These are phyloP conservation scores for Nectriaceae sp. DNA, from an alignment of 2,329 filamentous ascomycete genomes.

Conservation along the genomic window DNA sequence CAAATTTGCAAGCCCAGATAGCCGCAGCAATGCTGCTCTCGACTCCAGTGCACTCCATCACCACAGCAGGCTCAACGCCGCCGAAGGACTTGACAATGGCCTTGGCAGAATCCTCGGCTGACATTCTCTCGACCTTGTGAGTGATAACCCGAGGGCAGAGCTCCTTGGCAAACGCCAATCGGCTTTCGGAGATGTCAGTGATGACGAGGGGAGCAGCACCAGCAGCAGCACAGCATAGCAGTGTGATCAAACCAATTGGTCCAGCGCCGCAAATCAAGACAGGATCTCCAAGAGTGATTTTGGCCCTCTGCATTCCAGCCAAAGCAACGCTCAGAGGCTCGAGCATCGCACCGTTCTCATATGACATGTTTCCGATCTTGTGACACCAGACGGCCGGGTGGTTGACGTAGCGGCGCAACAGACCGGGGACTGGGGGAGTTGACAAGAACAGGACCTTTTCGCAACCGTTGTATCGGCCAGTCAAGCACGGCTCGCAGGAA, in stretches of 20 bases:
- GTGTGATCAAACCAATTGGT: conserved; percentile 87
- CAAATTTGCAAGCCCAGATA: conserved; percentile 91
- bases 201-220: conserved; percentile 91
- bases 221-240: conserved; percentile 81
- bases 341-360: conserved; percentile 85
- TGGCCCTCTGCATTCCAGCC: conserved; percentile 82
- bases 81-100: conserved; percentile 70
- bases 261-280: conserved; percentile 90
- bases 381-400: conserved; percentile 95
- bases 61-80: conserved; percentile 77
- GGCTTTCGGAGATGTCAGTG: conserved; percentile 88
- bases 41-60: conserved; percentile 92
- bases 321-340: conserved; percentile 90
- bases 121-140: conserved; percentile 70
- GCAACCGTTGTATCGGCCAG: conserved; percentile 94
- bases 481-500: conserved; percentile 86
- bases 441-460: conserved; percentile 83
- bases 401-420: conserved; percentile 90
- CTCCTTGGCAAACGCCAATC: conserved; percentile 81
- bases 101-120: conserved; percentile 71
- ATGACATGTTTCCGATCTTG: conserved; percentile 91
- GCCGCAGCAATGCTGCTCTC: conserved; percentile 85
- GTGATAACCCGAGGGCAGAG: conserved; percentile 79
- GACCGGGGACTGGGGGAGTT: conserved; percentile 84
- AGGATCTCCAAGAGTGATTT: conserved; percentile 80